Conservation (phyloP, 371 early-diverging fungal genomes). For the Sporodiniella umbellata region DNA sequence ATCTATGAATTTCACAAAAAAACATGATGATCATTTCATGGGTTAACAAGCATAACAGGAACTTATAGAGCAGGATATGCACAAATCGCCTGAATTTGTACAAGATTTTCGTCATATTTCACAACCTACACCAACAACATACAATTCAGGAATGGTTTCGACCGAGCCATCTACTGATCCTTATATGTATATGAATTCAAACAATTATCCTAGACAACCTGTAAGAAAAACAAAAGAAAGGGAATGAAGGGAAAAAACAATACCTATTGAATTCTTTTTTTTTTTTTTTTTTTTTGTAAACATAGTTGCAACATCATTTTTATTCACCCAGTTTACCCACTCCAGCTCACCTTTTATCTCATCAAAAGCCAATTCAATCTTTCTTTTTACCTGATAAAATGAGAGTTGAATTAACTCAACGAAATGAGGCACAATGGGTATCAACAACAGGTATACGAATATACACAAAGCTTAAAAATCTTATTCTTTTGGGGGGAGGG, state of each 20-base stretch:
- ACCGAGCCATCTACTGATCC: slow-evolving; percentile 19
- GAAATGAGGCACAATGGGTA: slow-evolving; percentile 67
- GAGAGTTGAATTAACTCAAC: slow-evolving; percentile 73
- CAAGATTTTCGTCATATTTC: background rate
- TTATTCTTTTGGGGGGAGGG: background rate
- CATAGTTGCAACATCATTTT: slow-evolving; percentile 77
- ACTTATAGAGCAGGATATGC: background rate
- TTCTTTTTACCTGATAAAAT: slow-evolving; percentile 86
- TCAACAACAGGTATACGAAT: slow-evolving; percentile 59
- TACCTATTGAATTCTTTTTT: too few species aligned
- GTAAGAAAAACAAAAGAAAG: slow-evolving; percentile 17
- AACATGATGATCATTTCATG: background rate
- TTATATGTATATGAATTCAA: slow-evolving; percentile 36
- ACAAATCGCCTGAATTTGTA: background rate
- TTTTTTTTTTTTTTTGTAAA: background rate
- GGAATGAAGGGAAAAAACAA: background rate
- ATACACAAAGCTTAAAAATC: too few species aligned
- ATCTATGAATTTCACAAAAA: background rate
- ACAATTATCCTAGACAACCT: slow-evolving; percentile 40
- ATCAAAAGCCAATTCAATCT: slow-evolving; percentile 73
- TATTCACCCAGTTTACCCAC: slow-evolving; percentile 72
- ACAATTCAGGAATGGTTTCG: slow-evolving; percentile 19
- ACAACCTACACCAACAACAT: slow-evolving; percentile 1
- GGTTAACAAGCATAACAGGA: background rate
- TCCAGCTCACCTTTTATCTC: slow-evolving; percentile 61